phyloP scores from a whole-genome alignment of 2,329 filamentous ascomycete species.

The Pseudogymnoascus sp. region DNA sequence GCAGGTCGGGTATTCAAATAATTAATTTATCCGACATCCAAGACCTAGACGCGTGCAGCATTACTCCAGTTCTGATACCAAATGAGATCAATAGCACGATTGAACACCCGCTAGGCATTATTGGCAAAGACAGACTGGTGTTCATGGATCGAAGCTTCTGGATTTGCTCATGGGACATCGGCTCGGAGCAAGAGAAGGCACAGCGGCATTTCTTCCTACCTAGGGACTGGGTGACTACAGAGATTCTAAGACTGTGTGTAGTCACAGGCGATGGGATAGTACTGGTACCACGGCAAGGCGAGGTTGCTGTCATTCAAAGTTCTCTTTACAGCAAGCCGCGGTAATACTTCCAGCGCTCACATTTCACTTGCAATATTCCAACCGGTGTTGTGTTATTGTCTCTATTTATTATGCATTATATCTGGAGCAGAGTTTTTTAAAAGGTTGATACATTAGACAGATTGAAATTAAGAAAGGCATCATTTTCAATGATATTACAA shows the following conservation, averaged over 20 bases:
- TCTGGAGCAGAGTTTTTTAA: neutral
- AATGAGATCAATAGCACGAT: neutral
- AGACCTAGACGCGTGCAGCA: neutral
- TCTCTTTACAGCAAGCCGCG: neutral
- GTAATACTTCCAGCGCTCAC: neutral
- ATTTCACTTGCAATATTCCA: neutral
- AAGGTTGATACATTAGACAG: neutral
- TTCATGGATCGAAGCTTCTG: constrained; percentile 8
- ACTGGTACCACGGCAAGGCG: constrained; percentile 4
- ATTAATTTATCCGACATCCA: neutral
- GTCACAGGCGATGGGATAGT: constrained; percentile 11
- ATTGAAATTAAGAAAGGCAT: neutral
- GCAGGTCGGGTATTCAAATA: neutral
- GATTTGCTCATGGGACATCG: constrained; percentile 9
- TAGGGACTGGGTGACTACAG: constrained; percentile 11
- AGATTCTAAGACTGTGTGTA: constrained; percentile 2
- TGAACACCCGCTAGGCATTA: constrained; percentile 8
- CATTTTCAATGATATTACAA: neutral
- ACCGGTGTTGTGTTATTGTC: neutral
- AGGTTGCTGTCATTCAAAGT: constrained; percentile 11
- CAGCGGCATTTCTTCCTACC: constrained; percentile 13
- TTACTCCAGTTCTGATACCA: neutral
- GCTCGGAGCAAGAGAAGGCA: neutral
- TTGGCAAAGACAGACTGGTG: constrained; percentile 8
- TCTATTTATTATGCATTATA: neutral